Evolutionary conservation across 2,329 filamentous ascomycete genomes (phyloP).

Genomic region (Ceratocystis diversiconidia): DNA sequence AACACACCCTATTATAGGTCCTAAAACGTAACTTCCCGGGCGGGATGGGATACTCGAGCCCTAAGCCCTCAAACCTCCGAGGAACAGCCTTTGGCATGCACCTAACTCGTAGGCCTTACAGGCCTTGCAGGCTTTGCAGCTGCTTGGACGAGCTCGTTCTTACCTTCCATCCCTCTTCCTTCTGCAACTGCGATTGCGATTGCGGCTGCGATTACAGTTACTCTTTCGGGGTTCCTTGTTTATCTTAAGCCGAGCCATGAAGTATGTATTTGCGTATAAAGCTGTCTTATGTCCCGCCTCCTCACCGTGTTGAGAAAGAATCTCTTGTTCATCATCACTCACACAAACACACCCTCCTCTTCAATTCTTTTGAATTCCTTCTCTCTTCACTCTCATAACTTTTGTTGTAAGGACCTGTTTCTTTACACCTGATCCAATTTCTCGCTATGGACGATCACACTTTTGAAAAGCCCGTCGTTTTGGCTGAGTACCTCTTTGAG

Average conservation of each 20-base stretch:
- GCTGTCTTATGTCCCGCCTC: neutral
- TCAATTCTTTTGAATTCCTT: neutral
- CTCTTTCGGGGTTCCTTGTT: slow-evolving; percentile 1
- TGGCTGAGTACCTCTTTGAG: slow-evolving; percentile 54
- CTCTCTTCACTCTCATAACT: neutral
- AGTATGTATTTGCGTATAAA: slow-evolving; percentile 10
- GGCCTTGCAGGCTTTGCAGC: too few species aligned
- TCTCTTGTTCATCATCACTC: neutral
- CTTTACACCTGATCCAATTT: neutral
- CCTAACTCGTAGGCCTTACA: too few species aligned
- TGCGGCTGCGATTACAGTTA: neutral
- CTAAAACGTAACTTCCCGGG: slow-evolving; percentile 1
- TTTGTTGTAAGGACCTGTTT: neutral
- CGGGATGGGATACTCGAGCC: neutral
- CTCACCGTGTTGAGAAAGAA: neutral
- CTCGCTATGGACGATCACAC: slow-evolving; percentile 18
- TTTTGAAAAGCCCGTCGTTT: slow-evolving; percentile 38
- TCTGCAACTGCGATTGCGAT: neutral
- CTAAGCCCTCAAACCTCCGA: neutral
- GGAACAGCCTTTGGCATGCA: neutral
- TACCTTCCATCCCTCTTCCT: too few species aligned
- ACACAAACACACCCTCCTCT: neutral
- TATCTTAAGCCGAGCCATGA: neutral
- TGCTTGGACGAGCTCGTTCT: too few species aligned
- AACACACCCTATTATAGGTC: neutral